A percentile compares a stretch with the other conserved stretches of the same genome.
phyloP scores from a whole-genome alignment of 345 rosid species.

The Syzygium oleosum region DNA sequence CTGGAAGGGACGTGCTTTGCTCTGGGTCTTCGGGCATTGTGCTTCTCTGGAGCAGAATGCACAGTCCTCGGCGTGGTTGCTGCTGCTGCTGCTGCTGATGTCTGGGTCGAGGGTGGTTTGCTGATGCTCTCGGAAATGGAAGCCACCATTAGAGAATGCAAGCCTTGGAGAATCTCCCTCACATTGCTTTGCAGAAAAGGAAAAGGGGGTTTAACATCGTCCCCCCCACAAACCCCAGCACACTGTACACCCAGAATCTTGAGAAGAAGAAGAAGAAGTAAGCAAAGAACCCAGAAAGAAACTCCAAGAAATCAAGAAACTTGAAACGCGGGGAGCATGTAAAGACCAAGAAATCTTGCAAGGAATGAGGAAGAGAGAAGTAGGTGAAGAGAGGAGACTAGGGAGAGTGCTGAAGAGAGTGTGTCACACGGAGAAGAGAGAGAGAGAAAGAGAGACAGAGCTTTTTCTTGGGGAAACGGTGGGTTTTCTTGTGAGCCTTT shows the following conservation, averaged over 20 bases:
- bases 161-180: neutral
- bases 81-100: neutral
- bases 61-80: neutral
- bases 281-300: neutral
- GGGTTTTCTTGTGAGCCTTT: neutral
- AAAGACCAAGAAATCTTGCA: neutral
- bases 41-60: neutral
- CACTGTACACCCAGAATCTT: neutral
- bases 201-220: neutral
- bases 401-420: neutral
- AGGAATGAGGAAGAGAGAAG: neutral
- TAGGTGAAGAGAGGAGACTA: neutral
- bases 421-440: neutral
- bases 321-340: neutral
- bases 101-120: neutral
- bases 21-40: slow-evolving; percentile 37
- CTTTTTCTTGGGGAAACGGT: neutral
- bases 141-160: neutral
- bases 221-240: neutral
- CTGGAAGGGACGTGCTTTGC: slow-evolving; percentile 84
- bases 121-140: neutral
- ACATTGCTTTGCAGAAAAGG: neutral
- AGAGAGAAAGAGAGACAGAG: neutral
- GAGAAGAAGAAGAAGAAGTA: neutral
- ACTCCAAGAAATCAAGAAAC: neutral